A percentile compares a stretch with the other conserved stretches of the same genome.
These are phyloP conservation scores for Luvunga scandens DNA, from an alignment of 345 rosid genomes.

Conservation along the genomic window DNA sequence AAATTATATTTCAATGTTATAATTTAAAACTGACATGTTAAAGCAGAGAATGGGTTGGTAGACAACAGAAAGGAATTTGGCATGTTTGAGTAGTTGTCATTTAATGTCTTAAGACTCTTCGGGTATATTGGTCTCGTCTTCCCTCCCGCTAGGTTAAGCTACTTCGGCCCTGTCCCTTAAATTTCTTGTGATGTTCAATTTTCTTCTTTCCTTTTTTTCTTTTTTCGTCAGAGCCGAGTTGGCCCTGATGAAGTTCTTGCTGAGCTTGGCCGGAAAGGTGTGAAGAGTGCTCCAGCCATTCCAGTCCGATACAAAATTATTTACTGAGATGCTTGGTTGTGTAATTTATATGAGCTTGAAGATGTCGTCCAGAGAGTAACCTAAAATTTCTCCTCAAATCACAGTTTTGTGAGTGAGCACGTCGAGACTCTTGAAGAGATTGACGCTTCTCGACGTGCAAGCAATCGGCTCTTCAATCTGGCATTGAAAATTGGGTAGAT, in stretches of 20 bases:
- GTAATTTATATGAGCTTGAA: not conserved
- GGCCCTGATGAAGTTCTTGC: conserved; percentile 93
- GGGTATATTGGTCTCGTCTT: not conserved
- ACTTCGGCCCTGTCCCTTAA: not conserved
- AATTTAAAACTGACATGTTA: too few relatives aligned
- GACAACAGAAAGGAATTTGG: not conserved
- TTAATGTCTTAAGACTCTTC: not conserved
- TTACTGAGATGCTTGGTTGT: not conserved
- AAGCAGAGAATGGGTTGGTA: not conserved
- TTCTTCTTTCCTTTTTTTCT: not conserved
- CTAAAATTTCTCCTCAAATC: conserved; percentile 4
- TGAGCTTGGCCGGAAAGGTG: conserved; percentile 85
- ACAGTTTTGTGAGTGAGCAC: conserved; percentile 89
- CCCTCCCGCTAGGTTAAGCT: not conserved
- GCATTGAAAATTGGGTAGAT: too few relatives aligned
- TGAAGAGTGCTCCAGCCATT: conserved; percentile 84
- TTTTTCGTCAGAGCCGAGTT: conserved; percentile 75
- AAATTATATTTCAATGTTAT: too few relatives aligned
- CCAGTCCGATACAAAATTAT: conserved; percentile 61
- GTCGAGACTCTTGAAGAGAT: conserved; percentile 93
- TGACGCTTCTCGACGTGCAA: conserved; percentile 85
- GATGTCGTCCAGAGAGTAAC: not conserved
- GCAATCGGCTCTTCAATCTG: conserved; percentile 12
- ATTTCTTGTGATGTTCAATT: not conserved
- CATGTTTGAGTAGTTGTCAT: not conserved